A percentile compares a stretch with the other conserved stretches of the same genome.
Conservation (phyloP, 2,329 filamentous ascomycete species). For the Fusarium sororula region DNA sequence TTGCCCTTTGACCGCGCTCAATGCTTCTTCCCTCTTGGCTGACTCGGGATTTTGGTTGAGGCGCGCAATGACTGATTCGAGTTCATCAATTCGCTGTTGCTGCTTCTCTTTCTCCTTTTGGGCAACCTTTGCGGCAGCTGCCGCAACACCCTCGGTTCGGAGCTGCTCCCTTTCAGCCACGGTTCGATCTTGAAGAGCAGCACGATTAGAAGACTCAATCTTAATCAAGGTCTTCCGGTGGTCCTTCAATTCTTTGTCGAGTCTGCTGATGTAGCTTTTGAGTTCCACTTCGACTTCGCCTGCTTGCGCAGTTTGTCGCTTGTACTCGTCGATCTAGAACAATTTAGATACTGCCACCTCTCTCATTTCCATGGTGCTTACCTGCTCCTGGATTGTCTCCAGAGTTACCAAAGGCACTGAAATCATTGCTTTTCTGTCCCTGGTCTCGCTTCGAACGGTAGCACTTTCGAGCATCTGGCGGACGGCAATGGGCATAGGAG, state of each 20-base stretch:
- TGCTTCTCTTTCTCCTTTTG: constrained; percentile 51
- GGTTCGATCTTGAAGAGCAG: constrained; percentile 61
- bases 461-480: constrained; percentile 43
- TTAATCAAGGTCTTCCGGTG: constrained; percentile 54
- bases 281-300: constrained; percentile 48
- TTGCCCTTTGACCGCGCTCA: constrained; percentile 51
- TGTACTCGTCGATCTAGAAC: constrained; percentile 44
- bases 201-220: constrained; percentile 58
- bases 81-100: constrained; percentile 48
- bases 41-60: constrained; percentile 40
- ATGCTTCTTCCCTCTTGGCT: constrained; percentile 41
- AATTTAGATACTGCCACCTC: constrained; percentile 22
- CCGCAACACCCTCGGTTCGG: constrained; percentile 48
- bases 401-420: constrained; percentile 48
- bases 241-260: constrained; percentile 58
- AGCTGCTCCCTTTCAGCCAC: constrained; percentile 58
- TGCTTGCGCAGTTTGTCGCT: constrained; percentile 38
- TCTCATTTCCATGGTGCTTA: constrained; percentile 31
- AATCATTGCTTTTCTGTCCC: constrained; percentile 35
- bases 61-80: constrained; percentile 47
- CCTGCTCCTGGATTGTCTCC: constrained; percentile 52
- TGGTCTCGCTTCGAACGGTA: constrained; percentile 9
- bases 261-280: constrained; percentile 52
- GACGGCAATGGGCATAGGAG: constrained; percentile 47
- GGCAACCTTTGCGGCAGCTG: constrained; percentile 40